Evolutionary conservation across 352 stramenopile species (phyloP), one percentile per base, ranked within the genome.

Genomic region (Pythium rishiriense): DNA sequence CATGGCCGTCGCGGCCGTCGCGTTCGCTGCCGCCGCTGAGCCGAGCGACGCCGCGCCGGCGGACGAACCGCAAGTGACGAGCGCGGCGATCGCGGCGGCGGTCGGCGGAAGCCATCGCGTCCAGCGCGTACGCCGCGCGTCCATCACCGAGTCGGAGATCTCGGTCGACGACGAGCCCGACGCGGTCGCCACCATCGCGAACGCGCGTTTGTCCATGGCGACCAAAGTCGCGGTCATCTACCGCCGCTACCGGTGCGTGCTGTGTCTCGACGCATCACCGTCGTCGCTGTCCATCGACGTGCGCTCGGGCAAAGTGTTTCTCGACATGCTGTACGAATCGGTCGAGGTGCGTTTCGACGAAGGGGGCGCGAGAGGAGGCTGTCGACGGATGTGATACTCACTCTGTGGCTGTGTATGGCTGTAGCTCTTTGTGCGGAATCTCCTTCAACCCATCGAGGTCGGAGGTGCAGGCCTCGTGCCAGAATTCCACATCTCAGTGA

Each of bases 221-320:
- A 85, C 78, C 0, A 54, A 72, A 41, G 76, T 95, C 19, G 43
- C 57, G n/a, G 70, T 85, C 41, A 67, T 93, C 28, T 95, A 93
- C 69, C 68, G 75, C 19, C 80, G 82, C 45, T 96, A 95, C 50
- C 85, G 86, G 52, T 92, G 86, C 43, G 85, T 92, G 6, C 58
- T 96, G 33, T 95, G 83, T 68, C 75, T 96, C 21, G 88, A 96
- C 61, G 84, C 83, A 26, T 95, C 85, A 33, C 88, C 86, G 15
- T 96, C 86, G 31, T 85, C 85, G 24, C 68, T 93, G 24, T 90
- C 88, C 26, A 94, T 96, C 51, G 88, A 96, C 55, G 72, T 85
- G 17, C 61, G 68, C 0, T 87, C 82, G 0, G 88, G 87, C 11
- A 78, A 77, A 3, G 69, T 95, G 19, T 94, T 95, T 65, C 65